Percentiles rank a stretch among this genome's conserved stretches.
These are phyloP conservation scores for Periconia macrospinosa DNA, from an alignment of 2,329 filamentous ascomycete genomes.

Conservation along the genomic window DNA sequence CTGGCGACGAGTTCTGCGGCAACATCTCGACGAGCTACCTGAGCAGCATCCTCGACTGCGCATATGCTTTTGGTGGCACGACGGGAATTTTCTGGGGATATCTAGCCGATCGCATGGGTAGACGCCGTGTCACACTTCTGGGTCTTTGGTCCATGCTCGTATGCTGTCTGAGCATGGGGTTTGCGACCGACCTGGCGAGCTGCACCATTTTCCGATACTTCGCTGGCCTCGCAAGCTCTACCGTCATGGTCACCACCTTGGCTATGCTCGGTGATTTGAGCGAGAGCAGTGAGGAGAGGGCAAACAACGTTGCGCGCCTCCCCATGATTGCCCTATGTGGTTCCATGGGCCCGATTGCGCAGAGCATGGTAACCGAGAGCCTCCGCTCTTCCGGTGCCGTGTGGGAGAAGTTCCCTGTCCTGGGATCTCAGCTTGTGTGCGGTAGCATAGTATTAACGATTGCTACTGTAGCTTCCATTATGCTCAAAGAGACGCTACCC, in stretches of 20 bases:
- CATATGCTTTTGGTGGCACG: conserved; percentile 51
- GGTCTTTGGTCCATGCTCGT: conserved; percentile 48
- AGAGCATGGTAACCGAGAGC: conserved; percentile 46
- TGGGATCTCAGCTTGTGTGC: conserved; percentile 50
- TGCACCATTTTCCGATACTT: conserved; percentile 49
- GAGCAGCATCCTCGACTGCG: conserved; percentile 51
- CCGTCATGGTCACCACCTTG: conserved; percentile 48
- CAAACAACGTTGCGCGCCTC: conserved; percentile 46
- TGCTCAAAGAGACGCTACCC: conserved; percentile 46
- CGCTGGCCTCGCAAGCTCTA: conserved; percentile 48
- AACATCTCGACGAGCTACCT: conserved; percentile 50
- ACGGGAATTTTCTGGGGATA: conserved; percentile 51
- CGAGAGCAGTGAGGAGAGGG: conserved; percentile 37
- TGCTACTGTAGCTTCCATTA: conserved; percentile 41
- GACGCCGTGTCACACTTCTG: conserved; percentile 47
- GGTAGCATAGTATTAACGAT: conserved; percentile 46
- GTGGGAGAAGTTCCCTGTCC: conserved; percentile 47
- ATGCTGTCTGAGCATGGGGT: conserved; percentile 52
- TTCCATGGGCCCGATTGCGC: conserved; percentile 49
- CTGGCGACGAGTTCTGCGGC: conserved; percentile 48
- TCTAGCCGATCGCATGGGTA: conserved; percentile 47
- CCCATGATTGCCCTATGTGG: conserved; percentile 51
- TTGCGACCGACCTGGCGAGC: conserved; percentile 46
- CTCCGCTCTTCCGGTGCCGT: conserved; percentile 46
- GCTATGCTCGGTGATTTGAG: conserved; percentile 53